These are phyloP conservation scores for Epichloe baconii DNA, from an alignment of 2,329 filamentous ascomycete species.

Conservation along the genomic window DNA sequence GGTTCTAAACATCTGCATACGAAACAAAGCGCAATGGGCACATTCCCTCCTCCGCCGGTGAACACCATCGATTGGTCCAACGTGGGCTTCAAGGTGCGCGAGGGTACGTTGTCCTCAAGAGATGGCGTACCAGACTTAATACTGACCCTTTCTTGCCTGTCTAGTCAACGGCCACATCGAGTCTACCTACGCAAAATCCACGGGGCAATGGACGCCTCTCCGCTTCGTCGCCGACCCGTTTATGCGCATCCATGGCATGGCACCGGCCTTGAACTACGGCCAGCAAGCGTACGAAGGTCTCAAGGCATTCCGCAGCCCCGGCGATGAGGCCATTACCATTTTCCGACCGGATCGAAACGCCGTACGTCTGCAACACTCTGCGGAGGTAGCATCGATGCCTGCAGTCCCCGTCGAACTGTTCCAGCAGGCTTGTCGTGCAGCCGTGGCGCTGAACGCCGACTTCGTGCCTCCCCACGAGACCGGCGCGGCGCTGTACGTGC, in stretches of 20 bases:
- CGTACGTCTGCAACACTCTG: slow-evolving; percentile 69
- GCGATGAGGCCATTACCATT: slow-evolving; percentile 58
- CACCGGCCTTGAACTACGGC: slow-evolving; percentile 89
- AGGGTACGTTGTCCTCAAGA: slow-evolving; percentile 42
- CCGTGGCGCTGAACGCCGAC: slow-evolving; percentile 77
- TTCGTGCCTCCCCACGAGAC: slow-evolving; percentile 84
- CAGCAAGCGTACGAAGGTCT: slow-evolving; percentile 98
- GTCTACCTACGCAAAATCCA: slow-evolving; percentile 64
- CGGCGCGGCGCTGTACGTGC: slow-evolving; percentile 84
- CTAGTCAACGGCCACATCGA: slow-evolving; percentile 89
- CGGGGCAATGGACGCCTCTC: slow-evolving; percentile 64
- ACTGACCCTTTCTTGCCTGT: slow-evolving; percentile 34
- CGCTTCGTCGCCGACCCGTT: slow-evolving; percentile 72
- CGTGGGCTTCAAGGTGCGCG: slow-evolving; percentile 82
- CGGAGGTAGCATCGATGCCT: slow-evolving; percentile 72
- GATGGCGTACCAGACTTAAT: too few relatives aligned
- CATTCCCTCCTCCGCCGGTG: slow-evolving; percentile 66
- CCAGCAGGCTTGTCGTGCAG: slow-evolving; percentile 60
- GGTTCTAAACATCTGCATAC: too few relatives aligned
- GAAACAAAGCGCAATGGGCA: slow-evolving; percentile 23
- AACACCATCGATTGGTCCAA: slow-evolving; percentile 87
- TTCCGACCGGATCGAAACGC: slow-evolving; percentile 86
- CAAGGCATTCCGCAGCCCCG: slow-evolving; percentile 79
- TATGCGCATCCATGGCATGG: slow-evolving; percentile 87
- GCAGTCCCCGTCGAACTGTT: slow-evolving; percentile 66